Evolutionary conservation across 306 rosid species (phyloP).

Genomic region (Myrica gale): DNA sequence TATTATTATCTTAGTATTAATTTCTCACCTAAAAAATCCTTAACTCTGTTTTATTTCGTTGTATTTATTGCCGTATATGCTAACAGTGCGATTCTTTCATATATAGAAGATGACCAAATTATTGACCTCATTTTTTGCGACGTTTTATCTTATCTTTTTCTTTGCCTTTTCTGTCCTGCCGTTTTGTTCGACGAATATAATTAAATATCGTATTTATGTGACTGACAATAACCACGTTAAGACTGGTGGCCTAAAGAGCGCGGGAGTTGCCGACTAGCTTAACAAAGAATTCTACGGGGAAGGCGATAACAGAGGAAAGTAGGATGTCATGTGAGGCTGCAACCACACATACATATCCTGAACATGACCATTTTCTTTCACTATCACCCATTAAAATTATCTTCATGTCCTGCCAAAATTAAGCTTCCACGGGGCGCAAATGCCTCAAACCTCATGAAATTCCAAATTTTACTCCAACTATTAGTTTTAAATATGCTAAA

Average conservation of each 20-base stretch:
- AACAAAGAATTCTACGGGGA: neutral
- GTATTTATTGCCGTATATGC: no score
- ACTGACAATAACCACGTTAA: neutral
- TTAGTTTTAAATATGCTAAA: no score
- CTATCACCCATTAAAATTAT: neutral
- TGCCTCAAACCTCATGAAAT: neutral
- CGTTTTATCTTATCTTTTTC: neutral
- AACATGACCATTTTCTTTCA: neutral
- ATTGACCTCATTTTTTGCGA: no score
- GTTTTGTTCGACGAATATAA: neutral
- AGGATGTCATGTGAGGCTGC: neutral
- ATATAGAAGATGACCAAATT: neutral
- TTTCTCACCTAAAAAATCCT: no score
- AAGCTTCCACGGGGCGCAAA: no score
- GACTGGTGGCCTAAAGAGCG: neutral
- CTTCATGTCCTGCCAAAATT: neutral
- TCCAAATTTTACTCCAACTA: neutral
- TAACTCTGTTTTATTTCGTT: no score
- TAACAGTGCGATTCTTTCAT: neutral
- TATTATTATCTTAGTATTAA: no score
- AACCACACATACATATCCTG: constrained; percentile 6
- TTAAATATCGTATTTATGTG: neutral
- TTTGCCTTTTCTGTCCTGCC: neutral
- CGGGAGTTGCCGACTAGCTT: neutral
- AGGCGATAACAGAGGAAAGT: constrained; percentile 6